phyloP scores from a whole-genome alignment of 805 yeast genomes.

The Myxozyma melibiosi region DNA sequence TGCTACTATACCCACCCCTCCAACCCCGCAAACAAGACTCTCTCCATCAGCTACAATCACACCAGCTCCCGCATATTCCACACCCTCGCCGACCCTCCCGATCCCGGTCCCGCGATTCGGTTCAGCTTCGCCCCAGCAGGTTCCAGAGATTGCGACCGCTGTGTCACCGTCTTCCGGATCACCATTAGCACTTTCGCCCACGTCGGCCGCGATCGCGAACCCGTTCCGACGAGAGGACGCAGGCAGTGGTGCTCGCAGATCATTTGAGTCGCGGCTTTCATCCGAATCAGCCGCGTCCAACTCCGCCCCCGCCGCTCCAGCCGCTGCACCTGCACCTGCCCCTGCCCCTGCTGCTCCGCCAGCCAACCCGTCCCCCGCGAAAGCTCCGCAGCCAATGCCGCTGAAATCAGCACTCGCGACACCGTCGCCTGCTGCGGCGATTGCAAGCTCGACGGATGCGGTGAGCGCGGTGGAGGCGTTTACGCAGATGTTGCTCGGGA shows the following conservation, averaged over 20 bases:
- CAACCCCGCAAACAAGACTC: too few species aligned
- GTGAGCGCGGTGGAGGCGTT: conserved; percentile 30
- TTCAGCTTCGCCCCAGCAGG: too few species aligned
- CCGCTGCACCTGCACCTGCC: neutral
- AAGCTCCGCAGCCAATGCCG: neutral
- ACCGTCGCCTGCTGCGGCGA: neutral
- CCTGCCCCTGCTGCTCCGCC: neutral
- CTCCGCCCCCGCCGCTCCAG: neutral
- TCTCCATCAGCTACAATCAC: too few species aligned
- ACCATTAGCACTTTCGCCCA: neutral
- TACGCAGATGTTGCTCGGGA: conserved; percentile 28
- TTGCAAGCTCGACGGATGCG: neutral
- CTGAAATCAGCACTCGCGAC: conserved; percentile 5
- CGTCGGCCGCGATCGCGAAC: neutral
- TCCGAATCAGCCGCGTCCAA: neutral
- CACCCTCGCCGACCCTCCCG: too few species aligned
- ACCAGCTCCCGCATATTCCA: too few species aligned
- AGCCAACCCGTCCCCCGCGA: too few species aligned
- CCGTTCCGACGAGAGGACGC: neutral
- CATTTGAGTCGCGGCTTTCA: neutral
- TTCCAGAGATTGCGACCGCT: too few species aligned
- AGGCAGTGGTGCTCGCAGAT: neutral
- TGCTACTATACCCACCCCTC: too few species aligned
- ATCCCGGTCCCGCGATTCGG: too few species aligned
- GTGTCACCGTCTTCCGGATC: neutral